A percentile compares a stretch with the other conserved stretches of the same genome.
Conservation (phyloP, 768 basidiomycete genomes). For the Trametes meyenii region DNA sequence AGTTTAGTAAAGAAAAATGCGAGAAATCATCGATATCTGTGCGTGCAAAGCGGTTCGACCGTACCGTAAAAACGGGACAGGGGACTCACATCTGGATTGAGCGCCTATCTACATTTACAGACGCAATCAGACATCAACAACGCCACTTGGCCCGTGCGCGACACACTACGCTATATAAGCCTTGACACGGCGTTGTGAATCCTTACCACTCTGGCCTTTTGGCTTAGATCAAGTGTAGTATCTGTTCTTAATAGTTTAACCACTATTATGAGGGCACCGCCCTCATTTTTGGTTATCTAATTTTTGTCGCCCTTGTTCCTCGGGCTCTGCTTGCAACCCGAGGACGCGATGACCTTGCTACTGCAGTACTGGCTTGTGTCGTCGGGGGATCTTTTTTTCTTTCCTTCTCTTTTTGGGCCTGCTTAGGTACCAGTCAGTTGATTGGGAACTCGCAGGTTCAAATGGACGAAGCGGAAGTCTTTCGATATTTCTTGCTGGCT, state of each 20-base stretch:
- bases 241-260: constrained; percentile 66
- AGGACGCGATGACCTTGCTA: constrained; percentile 36
- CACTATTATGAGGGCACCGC: constrained; percentile 42
- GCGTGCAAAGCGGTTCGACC: too few species aligned
- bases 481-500: too few species aligned
- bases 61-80: too few species aligned
- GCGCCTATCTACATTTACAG: neutral
- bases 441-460: constrained; percentile 11
- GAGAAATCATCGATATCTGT: too few species aligned
- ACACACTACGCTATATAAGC: constrained; percentile 6
- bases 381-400: constrained; percentile 32
- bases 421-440: constrained; percentile 17
- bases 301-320: constrained; percentile 37
- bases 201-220: constrained; percentile 61
- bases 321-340: constrained; percentile 36
- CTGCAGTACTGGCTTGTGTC: constrained; percentile 37
- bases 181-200: constrained; percentile 4
- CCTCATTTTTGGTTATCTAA: constrained; percentile 40
- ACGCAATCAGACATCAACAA: constrained; percentile 11
- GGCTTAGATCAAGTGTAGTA: constrained; percentile 82
- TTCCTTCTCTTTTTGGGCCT: neutral
- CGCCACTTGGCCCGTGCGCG: constrained; percentile 21
- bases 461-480: constrained; percentile 20
- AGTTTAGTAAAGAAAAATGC: too few species aligned
- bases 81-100: too few species aligned